Base-by-base conservation (phyloP, 106 monocot genomes). In the Dioscorea alata region DNA sequence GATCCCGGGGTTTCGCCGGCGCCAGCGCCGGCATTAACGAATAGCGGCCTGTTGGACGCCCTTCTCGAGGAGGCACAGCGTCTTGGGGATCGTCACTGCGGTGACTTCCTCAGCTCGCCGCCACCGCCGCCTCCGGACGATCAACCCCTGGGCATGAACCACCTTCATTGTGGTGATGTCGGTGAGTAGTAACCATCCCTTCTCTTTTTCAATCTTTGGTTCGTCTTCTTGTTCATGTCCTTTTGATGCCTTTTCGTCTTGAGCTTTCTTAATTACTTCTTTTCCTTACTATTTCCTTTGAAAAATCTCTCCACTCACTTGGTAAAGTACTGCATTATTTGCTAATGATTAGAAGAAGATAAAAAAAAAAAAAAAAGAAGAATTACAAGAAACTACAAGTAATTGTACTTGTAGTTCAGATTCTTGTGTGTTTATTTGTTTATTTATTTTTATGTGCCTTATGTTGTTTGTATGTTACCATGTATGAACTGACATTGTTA, bases 31-130 rank as follows among this genome's bases (percentile, higher is more conserved):
- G 25, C 22, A 53, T 57, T 25, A 59, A 51, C 34, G 61, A 66
- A 68, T 48, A 77, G 69, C 69, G 73, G 69, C 6, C 49, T 88
- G 32, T 22, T 88, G 63, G 81, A 88, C 33, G 77, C 75, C 10
- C 53, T 86, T 68, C 57, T 90, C 23, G 67, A 73, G 57, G 76
- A 86, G 25, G 28, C 75, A 4, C 49, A 49, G 54, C 59, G 33
- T 13, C 64, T 2, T 17, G 64, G 21, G 18, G 15, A 51, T 17
- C 31, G 31, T 49, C 23, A 19, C 20, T 22, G 23, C 24, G 4
- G 21, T 25, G n/a, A 19, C 24, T 21, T 13, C 24, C 24, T 60
- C 24, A 25, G 21, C 9, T 19, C 20, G 42, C 42, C 42, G 6
- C 42, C 42, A 10, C 42, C 42, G 42, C 42, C 4, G 42, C 42